Evolutionary conservation across 164 flowering plant species (phyloP), one percentile per base, ranked within the genome.

Genomic region (Kalanchoe fedtschenkoi): DNA sequence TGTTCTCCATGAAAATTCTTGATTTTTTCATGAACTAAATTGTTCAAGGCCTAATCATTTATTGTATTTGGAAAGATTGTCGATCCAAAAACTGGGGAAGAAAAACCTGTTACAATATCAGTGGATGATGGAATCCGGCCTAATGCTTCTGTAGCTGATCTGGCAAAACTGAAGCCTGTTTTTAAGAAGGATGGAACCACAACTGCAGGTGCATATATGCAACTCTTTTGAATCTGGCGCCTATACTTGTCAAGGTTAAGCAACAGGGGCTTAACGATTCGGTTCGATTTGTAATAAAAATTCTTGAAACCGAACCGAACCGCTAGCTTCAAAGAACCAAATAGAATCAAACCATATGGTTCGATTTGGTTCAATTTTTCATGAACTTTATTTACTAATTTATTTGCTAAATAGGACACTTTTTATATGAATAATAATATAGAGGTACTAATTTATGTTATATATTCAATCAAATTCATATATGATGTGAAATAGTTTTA

Each of bases 71-170:
- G 15, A 7, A 39, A 85, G 91, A 70, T 83, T 69, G 80, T 81
- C 56, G 83, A 85, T 61, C 83, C 82, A 2, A 77, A 76, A 74
- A 81, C 82, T 61, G 86, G 85, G 33, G 78, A 68, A 39, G 85
- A 69, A 68, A 85, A 71, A 69, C 65, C 76, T 54, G 76, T 85
- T 60, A 68, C 61, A 7, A 65, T 85, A 44, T 81, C 81, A 10
- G 74, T 66, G 17, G 91, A 85, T 75, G 91, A 85, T 64, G 91
- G 91, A 13, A 75, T 83, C 51, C 77, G 88, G 28, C 86, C 88
- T 34, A 73, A 66, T 61, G 37, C 85, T 38, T 77, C 65, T 56
- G 21, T 85, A 65, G 29, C 54, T 13, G 86, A 68, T 71, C 66
- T 83, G 47, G 83, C 86, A 61, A 85, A 81, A 71, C 72, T 85